Evolutionary conservation across 345 rosid species (phyloP).

Genomic region (Heritiera littoralis): DNA sequence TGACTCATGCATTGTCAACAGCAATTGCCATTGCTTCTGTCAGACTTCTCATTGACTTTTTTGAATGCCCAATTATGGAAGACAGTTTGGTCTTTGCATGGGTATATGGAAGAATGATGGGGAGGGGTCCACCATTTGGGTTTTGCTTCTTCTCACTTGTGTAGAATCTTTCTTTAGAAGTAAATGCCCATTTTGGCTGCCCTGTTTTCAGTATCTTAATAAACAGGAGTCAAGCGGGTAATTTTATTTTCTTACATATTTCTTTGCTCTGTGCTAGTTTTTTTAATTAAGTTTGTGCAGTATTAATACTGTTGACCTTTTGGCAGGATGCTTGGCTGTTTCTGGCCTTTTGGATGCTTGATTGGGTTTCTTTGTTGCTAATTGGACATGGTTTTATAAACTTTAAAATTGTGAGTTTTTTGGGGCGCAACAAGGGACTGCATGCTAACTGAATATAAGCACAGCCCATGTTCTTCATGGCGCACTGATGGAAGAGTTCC

Average conservation of each 20-base stretch:
- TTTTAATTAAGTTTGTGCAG: conserved; percentile 14
- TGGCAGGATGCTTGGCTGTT: conserved; percentile 54
- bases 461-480: conserved; percentile 28
- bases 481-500: conserved; percentile 24
- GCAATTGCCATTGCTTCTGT: conserved; percentile 27
- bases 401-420: conserved; percentile 36
- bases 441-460: conserved; percentile 30
- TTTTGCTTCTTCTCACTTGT: conserved; percentile 33
- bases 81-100: conserved; percentile 27
- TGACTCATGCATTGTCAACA: conserved; percentile 29
- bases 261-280: conserved; percentile 28
- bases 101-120: conserved; percentile 35
- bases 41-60: conserved; percentile 16
- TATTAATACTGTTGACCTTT: conserved; percentile 49
- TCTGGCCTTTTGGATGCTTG: conserved; percentile 47
- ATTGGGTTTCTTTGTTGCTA: conserved; percentile 49
- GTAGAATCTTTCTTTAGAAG: conserved; percentile 32
- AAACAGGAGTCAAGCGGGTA: conserved; percentile 50
- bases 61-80: conserved; percentile 25
- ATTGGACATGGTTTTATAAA: conserved; percentile 37
- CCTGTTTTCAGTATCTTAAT: conserved; percentile 34
- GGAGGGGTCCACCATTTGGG: conserved; percentile 30
- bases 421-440: conserved; percentile 36
- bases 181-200: conserved; percentile 35
- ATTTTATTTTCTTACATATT: conserved; percentile 25